These are phyloP conservation scores for Cyclocybe aegerita DNA, from an alignment of 768 basidiomycete genomes.

Conservation along the genomic window DNA sequence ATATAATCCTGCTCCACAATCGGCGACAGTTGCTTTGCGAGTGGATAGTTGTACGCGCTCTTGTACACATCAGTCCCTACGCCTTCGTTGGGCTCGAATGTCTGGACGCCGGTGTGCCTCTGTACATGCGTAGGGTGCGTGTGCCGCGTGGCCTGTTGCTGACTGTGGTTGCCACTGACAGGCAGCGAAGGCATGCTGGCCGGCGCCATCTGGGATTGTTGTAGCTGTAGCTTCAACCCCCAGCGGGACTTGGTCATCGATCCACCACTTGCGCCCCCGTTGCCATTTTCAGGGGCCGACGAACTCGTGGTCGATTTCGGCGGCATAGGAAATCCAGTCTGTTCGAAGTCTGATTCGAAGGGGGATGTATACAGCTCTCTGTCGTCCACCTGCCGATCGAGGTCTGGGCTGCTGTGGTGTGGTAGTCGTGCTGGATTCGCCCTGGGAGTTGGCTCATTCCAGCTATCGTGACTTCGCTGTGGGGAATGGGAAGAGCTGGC, in stretches of 20 bases:
- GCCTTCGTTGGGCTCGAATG: neutral
- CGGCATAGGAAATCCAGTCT: neutral
- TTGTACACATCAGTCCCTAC: slow-evolving; percentile 32
- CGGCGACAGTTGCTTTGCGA: slow-evolving; percentile 58
- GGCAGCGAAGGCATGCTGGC: slow-evolving; percentile 6
- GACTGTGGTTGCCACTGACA: slow-evolving; percentile 4
- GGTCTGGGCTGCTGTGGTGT: slow-evolving; percentile 1
- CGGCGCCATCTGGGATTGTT: slow-evolving; percentile 4
- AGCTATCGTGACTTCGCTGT: neutral
- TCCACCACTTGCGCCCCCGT: neutral
- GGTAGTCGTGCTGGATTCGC: neutral
- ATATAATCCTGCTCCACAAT: slow-evolving; percentile 67
- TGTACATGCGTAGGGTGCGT: no score
- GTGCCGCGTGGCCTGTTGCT: no score
- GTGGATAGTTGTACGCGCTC: slow-evolving; percentile 35
- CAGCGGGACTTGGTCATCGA: slow-evolving; percentile 20
- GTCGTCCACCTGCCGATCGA: slow-evolving; percentile 8
- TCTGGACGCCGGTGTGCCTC: no score
- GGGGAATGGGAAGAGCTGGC: slow-evolving; percentile 1
- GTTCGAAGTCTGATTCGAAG: slow-evolving; percentile 13
- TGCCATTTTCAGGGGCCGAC: neutral
- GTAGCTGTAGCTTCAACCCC: slow-evolving; percentile 20
- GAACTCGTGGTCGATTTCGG: slow-evolving; percentile 1
- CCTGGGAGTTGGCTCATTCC: neutral
- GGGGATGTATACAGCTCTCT: slow-evolving; percentile 17